These are phyloP conservation scores for Climacium dendroides DNA, from an alignment of 225 moss, liverwort and hornwort genomes.

Conservation along the genomic window DNA sequence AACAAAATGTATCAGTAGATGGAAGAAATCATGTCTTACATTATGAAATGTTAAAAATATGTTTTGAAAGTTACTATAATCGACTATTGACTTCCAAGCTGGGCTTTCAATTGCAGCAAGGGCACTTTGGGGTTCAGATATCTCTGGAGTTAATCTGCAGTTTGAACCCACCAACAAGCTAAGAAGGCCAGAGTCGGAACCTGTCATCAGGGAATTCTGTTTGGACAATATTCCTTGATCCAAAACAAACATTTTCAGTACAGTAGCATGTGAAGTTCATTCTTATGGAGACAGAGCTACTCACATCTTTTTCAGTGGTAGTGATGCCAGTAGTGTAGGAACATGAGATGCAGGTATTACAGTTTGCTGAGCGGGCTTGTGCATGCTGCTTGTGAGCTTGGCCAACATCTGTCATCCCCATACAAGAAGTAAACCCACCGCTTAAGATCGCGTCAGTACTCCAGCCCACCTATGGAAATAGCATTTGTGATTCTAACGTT, in stretches of 20 bases:
- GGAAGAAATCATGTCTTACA: neutral
- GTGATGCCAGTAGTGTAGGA: constrained; percentile 43
- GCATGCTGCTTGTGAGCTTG: constrained; percentile 89
- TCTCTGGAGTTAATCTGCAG: neutral
- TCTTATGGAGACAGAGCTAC: neutral
- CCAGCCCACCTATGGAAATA: neutral
- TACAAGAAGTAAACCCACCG: neutral
- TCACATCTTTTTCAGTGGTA: constrained; percentile 88
- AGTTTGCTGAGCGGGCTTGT: constrained; percentile 96
- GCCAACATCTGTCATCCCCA: constrained; percentile 75
- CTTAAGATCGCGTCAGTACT: neutral
- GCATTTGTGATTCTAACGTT: neutral
- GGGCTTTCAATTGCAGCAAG: neutral
- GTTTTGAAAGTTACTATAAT: neutral
- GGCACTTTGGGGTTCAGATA: neutral
- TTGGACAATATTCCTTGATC: neutral
- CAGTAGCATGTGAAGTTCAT: neutral
- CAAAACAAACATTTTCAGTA: neutral
- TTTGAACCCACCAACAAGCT: neutral
- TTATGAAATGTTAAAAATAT: neutral
- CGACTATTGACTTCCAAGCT: neutral
- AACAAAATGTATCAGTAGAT: neutral
- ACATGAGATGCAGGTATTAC: constrained; percentile 59
- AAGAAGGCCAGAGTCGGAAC: neutral
- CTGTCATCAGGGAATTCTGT: neutral